Percentiles rank a stretch among this genome's conserved stretches.
Evolutionary conservation across 768 basidiomycete species (phyloP).

Genomic region (Mycena albidolilacea): DNA sequence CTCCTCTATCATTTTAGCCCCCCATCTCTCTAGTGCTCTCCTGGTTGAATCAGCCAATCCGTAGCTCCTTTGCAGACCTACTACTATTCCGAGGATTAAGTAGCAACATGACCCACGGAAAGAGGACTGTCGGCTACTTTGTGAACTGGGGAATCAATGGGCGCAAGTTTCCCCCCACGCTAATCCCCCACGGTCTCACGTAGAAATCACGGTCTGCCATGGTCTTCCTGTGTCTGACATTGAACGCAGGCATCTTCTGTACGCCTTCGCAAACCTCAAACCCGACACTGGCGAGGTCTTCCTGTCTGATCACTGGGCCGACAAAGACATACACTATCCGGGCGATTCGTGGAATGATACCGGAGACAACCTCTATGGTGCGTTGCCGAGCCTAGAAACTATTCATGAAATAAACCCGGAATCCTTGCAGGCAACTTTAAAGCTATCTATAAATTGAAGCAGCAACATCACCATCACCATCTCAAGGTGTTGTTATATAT

Average conservation of each 20-base stretch:
- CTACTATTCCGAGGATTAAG: background rate
- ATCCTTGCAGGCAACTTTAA: slow-evolving; percentile 79
- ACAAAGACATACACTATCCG: slow-evolving; percentile 96
- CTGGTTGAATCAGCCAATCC: slow-evolving; percentile 28
- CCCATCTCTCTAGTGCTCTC: slow-evolving; percentile 11
- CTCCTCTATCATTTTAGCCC: too few relatives aligned
- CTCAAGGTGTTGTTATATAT: slow-evolving; percentile 90
- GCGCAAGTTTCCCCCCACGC: slow-evolving; percentile 89
- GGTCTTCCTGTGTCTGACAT: slow-evolving; percentile 21
- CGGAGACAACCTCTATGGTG: slow-evolving; percentile 89
- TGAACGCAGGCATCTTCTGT: slow-evolving; percentile 81
- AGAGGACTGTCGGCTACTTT: slow-evolving; percentile 87
- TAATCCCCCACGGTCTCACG: slow-evolving; percentile 92
- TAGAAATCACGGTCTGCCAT: slow-evolving; percentile 53
- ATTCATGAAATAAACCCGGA: background rate
- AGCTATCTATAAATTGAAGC: slow-evolving; percentile 92
- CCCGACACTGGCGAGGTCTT: slow-evolving; percentile 88
- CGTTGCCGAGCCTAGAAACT: background rate
- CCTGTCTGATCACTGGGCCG: slow-evolving; percentile 94
- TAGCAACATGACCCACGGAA: slow-evolving; percentile 60
- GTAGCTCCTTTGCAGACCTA: slow-evolving; percentile 15
- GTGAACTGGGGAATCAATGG: slow-evolving; percentile 97
- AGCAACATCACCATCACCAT: slow-evolving; percentile 83
- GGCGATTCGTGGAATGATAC: slow-evolving; percentile 95
- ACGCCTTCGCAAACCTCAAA: slow-evolving; percentile 93